phyloP scores from a whole-genome alignment of 495 filamentous ascomycete genomes.

The Aspergillus nanangensis region DNA sequence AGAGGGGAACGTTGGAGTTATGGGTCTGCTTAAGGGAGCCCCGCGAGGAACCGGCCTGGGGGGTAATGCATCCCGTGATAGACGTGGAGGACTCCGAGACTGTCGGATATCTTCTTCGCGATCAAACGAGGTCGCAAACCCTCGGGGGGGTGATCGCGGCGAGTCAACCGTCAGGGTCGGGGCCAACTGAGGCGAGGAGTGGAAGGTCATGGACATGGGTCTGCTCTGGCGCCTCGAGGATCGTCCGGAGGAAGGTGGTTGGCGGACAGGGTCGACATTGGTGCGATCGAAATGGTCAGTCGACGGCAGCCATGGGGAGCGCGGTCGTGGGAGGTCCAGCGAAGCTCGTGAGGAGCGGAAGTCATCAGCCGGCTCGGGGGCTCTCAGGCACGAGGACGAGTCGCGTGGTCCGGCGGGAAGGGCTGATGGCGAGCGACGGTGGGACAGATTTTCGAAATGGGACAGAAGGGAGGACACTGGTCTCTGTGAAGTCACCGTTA shows the following conservation, averaged over 20 bases:
- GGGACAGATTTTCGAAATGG: conserved; percentile 84
- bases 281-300: conserved; percentile 20
- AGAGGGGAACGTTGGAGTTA: conserved; percentile 42
- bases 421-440: conserved; percentile 36
- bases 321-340: conserved; percentile 46
- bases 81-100: conserved; percentile 23
- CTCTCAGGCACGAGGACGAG: conserved; percentile 29
- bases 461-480: conserved; percentile 90
- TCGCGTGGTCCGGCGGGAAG: conserved; percentile 26
- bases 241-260: conserved; percentile 2
- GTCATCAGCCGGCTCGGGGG: conserved; percentile 38
- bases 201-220: conserved; percentile 49
- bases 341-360: conserved; percentile 47
- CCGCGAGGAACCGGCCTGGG: conserved; percentile 36
- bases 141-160: conserved; percentile 66
- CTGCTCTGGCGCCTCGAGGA: conserved; percentile 22
- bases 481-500: conserved; percentile 38
- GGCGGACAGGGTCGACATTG: conserved; percentile 19
- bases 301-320: conserved; percentile 34
- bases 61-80: conserved; percentile 25
- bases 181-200: conserved; percentile 55
- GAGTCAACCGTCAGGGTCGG: conserved; percentile 71
- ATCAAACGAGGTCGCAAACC: conserved; percentile 11
- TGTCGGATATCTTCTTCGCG: conserved; percentile 20
- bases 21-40: conserved; percentile 38